phyloP scores from a whole-genome alignment of 108 stramenopile species.

The Pinguiococcus pyrenoidosus region DNA sequence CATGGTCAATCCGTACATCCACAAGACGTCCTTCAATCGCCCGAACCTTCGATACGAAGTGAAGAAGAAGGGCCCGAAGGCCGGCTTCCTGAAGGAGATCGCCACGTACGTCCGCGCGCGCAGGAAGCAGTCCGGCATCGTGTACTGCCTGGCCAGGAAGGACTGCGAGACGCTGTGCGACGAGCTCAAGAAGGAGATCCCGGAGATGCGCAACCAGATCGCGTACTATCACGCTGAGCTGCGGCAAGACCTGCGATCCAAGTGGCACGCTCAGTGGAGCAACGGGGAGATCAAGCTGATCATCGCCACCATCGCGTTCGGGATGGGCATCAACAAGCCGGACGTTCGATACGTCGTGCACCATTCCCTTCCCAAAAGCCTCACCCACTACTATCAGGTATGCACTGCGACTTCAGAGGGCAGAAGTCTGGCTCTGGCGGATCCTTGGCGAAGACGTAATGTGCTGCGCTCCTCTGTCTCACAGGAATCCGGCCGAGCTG shows the following conservation, averaged over 20 bases:
- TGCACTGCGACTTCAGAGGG: no score
- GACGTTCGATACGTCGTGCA: slow-evolving; percentile 92
- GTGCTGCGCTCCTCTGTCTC: background rate
- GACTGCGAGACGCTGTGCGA: slow-evolving; percentile 75
- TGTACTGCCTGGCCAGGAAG: slow-evolving; percentile 71
- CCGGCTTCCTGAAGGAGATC: slow-evolving; percentile 45
- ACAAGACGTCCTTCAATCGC: slow-evolving; percentile 79
- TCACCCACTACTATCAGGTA: slow-evolving; percentile 63
- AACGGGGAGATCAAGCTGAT: slow-evolving; percentile 66
- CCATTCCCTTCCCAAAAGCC: slow-evolving; percentile 89
- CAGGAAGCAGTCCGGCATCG: slow-evolving; percentile 72
- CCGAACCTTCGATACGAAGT: slow-evolving; percentile 87
- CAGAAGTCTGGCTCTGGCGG: no score
- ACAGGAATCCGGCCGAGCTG: slow-evolving; percentile 81
- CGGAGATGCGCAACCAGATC: slow-evolving; percentile 51
- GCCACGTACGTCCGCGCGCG: slow-evolving; percentile 55
- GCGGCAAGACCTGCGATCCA: slow-evolving; percentile 22
- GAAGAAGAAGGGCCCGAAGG: slow-evolving; percentile 58
- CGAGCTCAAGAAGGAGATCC: slow-evolving; percentile 49
- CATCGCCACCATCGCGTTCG: slow-evolving; percentile 88
- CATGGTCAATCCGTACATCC: slow-evolving; percentile 40
- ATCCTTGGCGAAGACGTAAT: no score
- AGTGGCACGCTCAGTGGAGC: slow-evolving; percentile 64
- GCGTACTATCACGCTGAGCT: slow-evolving; percentile 95
- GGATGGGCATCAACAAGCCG: slow-evolving; percentile 51